Evolutionary conservation across 768 basidiomycete species (phyloP), one percentile per base, ranked within the genome.

Genomic region (Suillus variegatus): DNA sequence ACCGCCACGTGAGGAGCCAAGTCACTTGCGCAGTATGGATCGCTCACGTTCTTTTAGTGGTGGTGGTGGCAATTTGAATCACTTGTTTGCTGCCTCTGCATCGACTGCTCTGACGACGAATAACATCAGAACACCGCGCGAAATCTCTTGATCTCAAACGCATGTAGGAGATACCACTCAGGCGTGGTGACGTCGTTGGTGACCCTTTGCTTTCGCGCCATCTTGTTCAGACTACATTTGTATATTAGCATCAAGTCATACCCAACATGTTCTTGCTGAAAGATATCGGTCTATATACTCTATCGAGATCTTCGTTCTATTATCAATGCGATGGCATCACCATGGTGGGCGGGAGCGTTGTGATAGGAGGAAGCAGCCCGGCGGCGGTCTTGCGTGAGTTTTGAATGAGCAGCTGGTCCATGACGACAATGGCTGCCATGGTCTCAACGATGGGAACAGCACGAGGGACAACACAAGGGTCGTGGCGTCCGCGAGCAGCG

Each of bases 401-500:
- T 79, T 99, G 97, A 65, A 93, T 88, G 47, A 98, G 84, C 65
- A 98, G 82, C 72, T 91, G 87, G 75, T 99, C 97, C 90, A 99
- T 94, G 69, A 97, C 85, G 65, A 98, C 97, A 58, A 99, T 84
- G 35, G 91, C 90, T 0, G 97, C 95, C 97, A 99, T 99, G 1
- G 94, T 88, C 80, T 99, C 97, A 52, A 99, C 97, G 71, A 99
- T 99, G 51, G 97, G 95, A 10, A 98, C 94, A 22, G 95, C 95
- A 56, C 95, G 89, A 49, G 97, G 97, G 6, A 99, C 95, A 54
- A 99, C 97, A 75, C 97, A 98, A 20, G 97, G 95, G 74, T 98
- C 97, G 78, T 99, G 97, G 62, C 97, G 85, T 14, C 97, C 97
- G 40, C 94, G 86, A 44, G 97, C 92, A 14, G 95, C 95, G 62